Evolutionary conservation across 2,329 filamentous ascomycete species (phyloP), one percentile per base, ranked within the genome.

Genomic region (Orbilia blumenaviensis): DNA sequence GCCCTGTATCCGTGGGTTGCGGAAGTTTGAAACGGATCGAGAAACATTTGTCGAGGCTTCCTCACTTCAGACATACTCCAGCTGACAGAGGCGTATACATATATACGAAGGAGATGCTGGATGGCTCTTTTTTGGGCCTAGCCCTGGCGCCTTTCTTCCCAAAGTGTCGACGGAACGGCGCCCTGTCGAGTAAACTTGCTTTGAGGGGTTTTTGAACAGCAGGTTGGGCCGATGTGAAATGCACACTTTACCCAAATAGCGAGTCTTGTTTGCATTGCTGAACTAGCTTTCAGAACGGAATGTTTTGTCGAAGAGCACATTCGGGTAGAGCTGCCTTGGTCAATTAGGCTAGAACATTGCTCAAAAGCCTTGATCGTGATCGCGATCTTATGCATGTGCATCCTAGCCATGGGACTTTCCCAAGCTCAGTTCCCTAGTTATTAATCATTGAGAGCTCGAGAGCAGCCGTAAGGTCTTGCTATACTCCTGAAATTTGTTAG

Each of bases 171-270:
- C 50, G 46, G 32, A 42, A 18, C 21, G 18, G 34, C 46, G 25
- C 12, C n/a, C n/a, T 25, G 29, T 63, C 67, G 67, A 72, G 67
- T 72, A 72, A 72, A 72, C 44, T 21, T 72, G 67, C 67, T 56
- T 6, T 29, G 44, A 36, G 46, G 66, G 16, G 10, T 41, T 56
- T 50, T 58, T 23, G n/a, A 54, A 23, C n/a, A 54, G 58, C 56
- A 71, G n/a, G 42, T 44, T 63, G 41, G 66, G 32, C 66, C 44
- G 66, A 63, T 36, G n/a, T 23, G 48, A 38, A 7, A 14, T 41
- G 63, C 27, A 42, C 21, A 25, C 25, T 56, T n/a, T 7, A 38
- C 16, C 2, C 14, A 56, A 38, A n/a, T 21, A 8, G 48, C 29
- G 12, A 32, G 18, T 9, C 29, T n/a, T 7, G 10, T 32, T 54